A percentile compares a stretch with the other conserved stretches of the same genome.
Evolutionary conservation across 73 alveolate species (phyloP).

Genomic region (Paramecium sonneborni): DNA sequence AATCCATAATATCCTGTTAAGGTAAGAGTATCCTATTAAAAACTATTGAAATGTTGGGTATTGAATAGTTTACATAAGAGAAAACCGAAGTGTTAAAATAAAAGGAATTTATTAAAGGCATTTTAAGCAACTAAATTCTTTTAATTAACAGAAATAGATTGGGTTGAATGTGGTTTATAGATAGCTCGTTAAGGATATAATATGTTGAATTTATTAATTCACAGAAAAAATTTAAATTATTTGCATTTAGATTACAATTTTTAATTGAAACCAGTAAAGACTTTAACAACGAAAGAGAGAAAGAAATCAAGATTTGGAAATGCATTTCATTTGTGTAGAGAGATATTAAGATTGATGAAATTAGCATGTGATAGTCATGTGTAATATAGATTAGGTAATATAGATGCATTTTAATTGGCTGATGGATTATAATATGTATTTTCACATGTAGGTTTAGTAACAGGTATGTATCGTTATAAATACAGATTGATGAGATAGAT

Average conservation of each 20-base stretch:
- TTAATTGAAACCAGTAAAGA: constrained; percentile 99
- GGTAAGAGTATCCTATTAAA: constrained; percentile 99
- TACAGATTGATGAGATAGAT: constrained; percentile 99
- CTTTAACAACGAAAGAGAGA: constrained; percentile 98
- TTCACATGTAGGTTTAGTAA: constrained; percentile 99
- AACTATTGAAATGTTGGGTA: constrained; percentile 98
- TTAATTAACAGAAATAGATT: constrained; percentile 99
- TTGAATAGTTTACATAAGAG: constrained; percentile 96
- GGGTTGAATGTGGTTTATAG: constrained; percentile 99
- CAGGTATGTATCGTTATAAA: constrained; percentile 99
- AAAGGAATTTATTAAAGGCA: constrained; percentile 97
- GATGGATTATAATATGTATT: constrained; percentile 99
- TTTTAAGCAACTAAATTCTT: constrained; percentile 98
- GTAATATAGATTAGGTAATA: constrained; percentile 98
- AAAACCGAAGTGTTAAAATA: constrained; percentile 94
- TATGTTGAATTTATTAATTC: constrained; percentile 99
- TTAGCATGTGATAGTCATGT: constrained; percentile 98
- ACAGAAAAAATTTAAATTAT: constrained; percentile 98
- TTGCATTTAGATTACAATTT: constrained; percentile 99
- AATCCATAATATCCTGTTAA: constrained; percentile 97
- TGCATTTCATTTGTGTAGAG: constrained; percentile 99
- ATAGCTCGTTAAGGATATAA: constrained; percentile 99
- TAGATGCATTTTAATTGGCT: constrained; percentile 99
- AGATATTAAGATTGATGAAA: constrained; percentile 97
- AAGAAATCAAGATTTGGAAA: constrained; percentile 99